These are phyloP conservation scores for Trametes gibbosa DNA, from an alignment of 768 basidiomycete species.

Conservation along the genomic window DNA sequence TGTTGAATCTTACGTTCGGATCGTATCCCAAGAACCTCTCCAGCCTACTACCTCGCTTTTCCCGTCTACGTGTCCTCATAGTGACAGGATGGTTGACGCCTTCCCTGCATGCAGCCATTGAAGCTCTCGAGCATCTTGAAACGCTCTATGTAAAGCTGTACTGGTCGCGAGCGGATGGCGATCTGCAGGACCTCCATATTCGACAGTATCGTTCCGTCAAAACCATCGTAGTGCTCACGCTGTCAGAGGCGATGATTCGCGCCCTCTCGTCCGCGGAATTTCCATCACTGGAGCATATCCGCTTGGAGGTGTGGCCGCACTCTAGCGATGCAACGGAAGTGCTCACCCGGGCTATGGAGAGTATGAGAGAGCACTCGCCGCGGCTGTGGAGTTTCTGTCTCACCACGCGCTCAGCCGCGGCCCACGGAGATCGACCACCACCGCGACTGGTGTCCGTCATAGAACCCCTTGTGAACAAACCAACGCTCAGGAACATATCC, in stretches of 20 bases:
- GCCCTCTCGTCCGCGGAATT: neutral
- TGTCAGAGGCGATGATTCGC: neutral
- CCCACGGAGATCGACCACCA: slow-evolving; percentile 2
- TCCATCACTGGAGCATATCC: neutral
- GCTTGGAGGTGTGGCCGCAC: slow-evolving; percentile 7
- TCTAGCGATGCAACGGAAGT: slow-evolving; percentile 6
- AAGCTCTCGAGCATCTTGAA: neutral
- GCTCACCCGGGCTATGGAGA: neutral
- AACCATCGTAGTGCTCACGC: neutral
- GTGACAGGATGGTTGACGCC: slow-evolving; percentile 7
- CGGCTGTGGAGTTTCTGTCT: neutral
- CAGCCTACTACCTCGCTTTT: neutral
- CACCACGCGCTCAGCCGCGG: neutral
- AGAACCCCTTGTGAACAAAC: neutral
- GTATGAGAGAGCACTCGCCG: neutral
- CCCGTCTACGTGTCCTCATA: slow-evolving; percentile 1
- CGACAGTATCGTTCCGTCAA: neutral
- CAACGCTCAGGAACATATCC: neutral
- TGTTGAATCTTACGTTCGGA: slow-evolving; percentile 5
- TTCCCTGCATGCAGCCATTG: slow-evolving; percentile 2
- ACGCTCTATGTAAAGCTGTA: slow-evolving; percentile 7
- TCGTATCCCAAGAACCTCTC: neutral
- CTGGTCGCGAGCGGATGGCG: slow-evolving; percentile 1
- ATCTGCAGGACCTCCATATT: neutral
- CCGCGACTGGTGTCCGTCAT: neutral